Base-by-base conservation (phyloP, 2,329 filamentous ascomycete species). In the Aschersonia sp. region DNA sequence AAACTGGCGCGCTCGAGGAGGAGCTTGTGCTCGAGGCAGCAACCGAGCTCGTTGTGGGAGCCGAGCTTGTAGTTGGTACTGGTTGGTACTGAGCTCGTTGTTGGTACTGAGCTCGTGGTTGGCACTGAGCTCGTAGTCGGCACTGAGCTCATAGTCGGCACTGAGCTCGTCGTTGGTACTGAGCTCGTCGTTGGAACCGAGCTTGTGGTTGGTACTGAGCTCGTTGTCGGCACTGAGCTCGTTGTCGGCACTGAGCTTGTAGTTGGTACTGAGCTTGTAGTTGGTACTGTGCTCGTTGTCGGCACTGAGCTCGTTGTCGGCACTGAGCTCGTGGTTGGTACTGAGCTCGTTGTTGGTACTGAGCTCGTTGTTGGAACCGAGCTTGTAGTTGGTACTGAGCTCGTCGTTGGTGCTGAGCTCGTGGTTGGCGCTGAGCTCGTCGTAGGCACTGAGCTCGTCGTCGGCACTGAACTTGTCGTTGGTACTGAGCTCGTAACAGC, bases 11-110 rank as follows among this genome's bases (percentile, higher is more conserved):
- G n/a, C n/a, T 41, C 14, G 40, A 22, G 42, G 22, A 5, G 2
- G 6, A 6, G 32, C 9, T 47, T 4, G 45, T 47, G 12, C 46
- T 49, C 9, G 52, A 44, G 9, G 46, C 50, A 5, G 45, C 7
- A 30, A 22, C 10, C 5, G 12, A 37, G 22, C 31, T 48, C 5
- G 49, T 40, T 2, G 35, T 46, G 1, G 50, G 45, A 2, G 45
- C 45, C 32, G 52, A 14, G 10, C 11, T 41, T 5, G 40, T n/a
- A 1, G 40, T 7, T 1, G n/a, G 40, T 3, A n/a, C 40, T 41
- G 40, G 35, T 12, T 4, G 35, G 35, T 2, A 39, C 35, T 9
- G 35, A 39, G 12, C 8, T 9, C 35, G 8, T 12, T 8, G 35
- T 39, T 8, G 12, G 12, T 2, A 8, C 12, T 39, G 35, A 12